A percentile compares a stretch with the other conserved stretches of the same genome.
Conservation (phyloP, 768 basidiomycete species). For the Serendipita vermifera region DNA sequence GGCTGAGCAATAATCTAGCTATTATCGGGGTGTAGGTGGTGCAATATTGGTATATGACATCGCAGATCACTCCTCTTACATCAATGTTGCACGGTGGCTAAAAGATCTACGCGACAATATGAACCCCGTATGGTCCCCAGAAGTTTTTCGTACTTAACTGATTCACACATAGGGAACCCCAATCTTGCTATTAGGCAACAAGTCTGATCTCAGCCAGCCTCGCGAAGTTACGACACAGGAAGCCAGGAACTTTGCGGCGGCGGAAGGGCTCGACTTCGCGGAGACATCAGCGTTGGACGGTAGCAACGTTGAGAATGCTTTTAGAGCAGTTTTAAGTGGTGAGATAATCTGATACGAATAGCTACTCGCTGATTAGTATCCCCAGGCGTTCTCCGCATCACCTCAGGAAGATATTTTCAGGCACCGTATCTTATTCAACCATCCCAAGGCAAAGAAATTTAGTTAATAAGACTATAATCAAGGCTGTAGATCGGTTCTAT, state of each 20-base stretch:
- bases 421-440: too few relatives aligned
- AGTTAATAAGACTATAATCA: too few relatives aligned
- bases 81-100: slow-evolving; percentile 89
- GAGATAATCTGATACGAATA: too few relatives aligned
- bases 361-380: too few relatives aligned
- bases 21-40: slow-evolving; percentile 94
- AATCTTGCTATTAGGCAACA: slow-evolving; percentile 95
- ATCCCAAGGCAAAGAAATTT: too few relatives aligned
- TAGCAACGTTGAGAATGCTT: slow-evolving; percentile 93
- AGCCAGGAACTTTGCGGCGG: slow-evolving; percentile 51
- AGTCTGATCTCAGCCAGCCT: slow-evolving; percentile 97
- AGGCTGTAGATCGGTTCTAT: too few relatives aligned
- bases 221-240: slow-evolving; percentile 96
- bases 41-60: slow-evolving; percentile 91
- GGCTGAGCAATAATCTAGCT: slow-evolving; percentile 34
- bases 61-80: slow-evolving; percentile 86
- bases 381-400: too few relatives aligned
- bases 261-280: slow-evolving; percentile 87
- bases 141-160: not conserved
- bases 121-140: slow-evolving; percentile 20
- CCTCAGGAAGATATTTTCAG: too few relatives aligned
- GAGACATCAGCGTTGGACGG: slow-evolving; percentile 99
- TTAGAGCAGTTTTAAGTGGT: slow-evolving; percentile 94
- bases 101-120: slow-evolving; percentile 96
- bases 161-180: slow-evolving; percentile 60